Conservation (phyloP, 2,329 filamentous ascomycete species). For the Pseudogymnoascus sp. region DNA sequence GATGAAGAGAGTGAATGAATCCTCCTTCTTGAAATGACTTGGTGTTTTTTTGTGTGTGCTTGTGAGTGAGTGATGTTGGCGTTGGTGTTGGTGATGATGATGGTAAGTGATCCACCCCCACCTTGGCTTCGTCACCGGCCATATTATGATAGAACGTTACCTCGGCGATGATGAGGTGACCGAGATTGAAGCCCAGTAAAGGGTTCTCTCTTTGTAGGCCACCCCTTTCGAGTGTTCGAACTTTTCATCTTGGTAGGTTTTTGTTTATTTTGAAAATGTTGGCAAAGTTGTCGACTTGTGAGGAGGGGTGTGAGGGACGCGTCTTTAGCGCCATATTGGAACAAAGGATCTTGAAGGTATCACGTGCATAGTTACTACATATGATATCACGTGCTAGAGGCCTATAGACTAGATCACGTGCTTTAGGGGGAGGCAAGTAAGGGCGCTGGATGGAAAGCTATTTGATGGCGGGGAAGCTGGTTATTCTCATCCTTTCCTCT, state of each 20-base stretch:
- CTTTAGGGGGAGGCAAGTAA: neutral
- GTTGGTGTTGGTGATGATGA: neutral
- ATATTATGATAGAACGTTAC: neutral
- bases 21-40: neutral
- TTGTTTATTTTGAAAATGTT: neutral
- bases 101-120: neutral
- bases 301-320: neutral
- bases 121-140: neutral
- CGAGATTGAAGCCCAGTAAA: neutral
- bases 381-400: too few species aligned
- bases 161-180: neutral
- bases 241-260: neutral
- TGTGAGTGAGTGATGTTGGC: neutral
- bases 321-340: neutral
- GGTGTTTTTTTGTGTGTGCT: neutral
- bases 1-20: conserved; percentile 10
- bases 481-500: neutral
- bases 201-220: neutral
- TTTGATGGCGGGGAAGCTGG: neutral
- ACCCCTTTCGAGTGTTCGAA: neutral
- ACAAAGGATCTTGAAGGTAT: too few species aligned
- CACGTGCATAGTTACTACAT: too few species aligned
- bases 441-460: neutral
- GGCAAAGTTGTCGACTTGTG: neutral
- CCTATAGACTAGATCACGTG: too few species aligned